Percentiles rank a stretch among this genome's conserved stretches.
These are phyloP conservation scores for Arctostaphylos glauca DNA, from an alignment of 148 eudicot genomes.

Conservation along the genomic window DNA sequence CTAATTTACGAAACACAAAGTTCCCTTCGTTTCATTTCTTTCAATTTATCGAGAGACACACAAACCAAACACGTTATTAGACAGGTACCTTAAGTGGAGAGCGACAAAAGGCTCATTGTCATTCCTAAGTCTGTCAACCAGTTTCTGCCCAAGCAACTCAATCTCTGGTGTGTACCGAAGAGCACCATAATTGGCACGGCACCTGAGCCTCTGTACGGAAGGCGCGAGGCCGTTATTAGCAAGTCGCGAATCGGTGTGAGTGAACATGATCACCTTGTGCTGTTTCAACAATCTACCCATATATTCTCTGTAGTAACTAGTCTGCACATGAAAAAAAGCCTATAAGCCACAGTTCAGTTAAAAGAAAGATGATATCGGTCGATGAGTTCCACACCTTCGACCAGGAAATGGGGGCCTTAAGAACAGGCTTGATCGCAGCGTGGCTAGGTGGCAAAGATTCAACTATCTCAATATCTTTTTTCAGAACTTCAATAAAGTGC, in stretches of 20 bases:
- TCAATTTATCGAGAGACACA: background rate
- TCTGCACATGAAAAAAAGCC: slow-evolving; percentile 30
- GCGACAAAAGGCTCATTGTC: slow-evolving; percentile 49
- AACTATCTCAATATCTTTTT: slow-evolving; percentile 47
- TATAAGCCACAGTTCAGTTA: background rate
- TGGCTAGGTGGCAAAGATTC: slow-evolving; percentile 48
- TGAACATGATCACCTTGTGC: slow-evolving; percentile 55
- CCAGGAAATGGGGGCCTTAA: slow-evolving; percentile 70
- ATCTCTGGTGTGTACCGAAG: slow-evolving; percentile 54
- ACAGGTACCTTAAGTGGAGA: slow-evolving; percentile 61
- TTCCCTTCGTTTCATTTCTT: background rate
- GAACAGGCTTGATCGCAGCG: slow-evolving; percentile 27
- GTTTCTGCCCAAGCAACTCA: slow-evolving; percentile 40
- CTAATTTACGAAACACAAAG: background rate
- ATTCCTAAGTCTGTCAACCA: slow-evolving; percentile 41
- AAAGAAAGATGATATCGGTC: background rate
- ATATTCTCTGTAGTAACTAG: slow-evolving; percentile 53
- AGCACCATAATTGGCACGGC: slow-evolving; percentile 63
- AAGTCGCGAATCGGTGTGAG: slow-evolving; percentile 62
- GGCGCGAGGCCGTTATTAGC: slow-evolving; percentile 61
- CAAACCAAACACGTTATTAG: background rate
- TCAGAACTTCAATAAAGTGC: slow-evolving; percentile 49
- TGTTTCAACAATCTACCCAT: slow-evolving; percentile 34
- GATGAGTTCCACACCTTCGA: slow-evolving; percentile 44
- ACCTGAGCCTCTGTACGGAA: slow-evolving; percentile 56